Conservation (phyloP, 345 rosid genomes). For the Sapria himalayana region DNA sequence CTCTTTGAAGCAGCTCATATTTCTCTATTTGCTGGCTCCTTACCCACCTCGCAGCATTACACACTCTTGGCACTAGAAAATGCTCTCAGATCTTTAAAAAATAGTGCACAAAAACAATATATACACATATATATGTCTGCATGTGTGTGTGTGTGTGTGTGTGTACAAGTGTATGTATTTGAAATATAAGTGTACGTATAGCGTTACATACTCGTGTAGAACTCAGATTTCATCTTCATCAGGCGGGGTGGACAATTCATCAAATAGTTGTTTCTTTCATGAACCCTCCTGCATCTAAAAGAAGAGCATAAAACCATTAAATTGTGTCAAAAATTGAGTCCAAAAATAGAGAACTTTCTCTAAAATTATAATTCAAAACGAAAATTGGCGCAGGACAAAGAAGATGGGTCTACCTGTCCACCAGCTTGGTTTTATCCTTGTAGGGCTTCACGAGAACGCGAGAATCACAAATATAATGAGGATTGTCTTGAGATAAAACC, state of each 20-base stretch:
- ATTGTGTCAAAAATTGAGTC: no score
- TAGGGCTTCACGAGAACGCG: slow-evolving; percentile 61
- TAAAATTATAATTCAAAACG: background rate
- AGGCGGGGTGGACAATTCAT: slow-evolving; percentile 17
- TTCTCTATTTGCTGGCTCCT: slow-evolving; percentile 30
- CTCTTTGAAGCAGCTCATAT: slow-evolving; percentile 26
- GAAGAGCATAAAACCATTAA: background rate
- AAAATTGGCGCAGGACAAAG: background rate
- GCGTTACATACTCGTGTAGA: slow-evolving; percentile 24
- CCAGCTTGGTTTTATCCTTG: slow-evolving; percentile 38
- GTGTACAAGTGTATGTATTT: background rate
- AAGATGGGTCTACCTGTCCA: slow-evolving; percentile 25
- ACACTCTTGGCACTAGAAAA: slow-evolving; percentile 22
- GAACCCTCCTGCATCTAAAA: slow-evolving; percentile 21
- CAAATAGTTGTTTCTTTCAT: slow-evolving; percentile 19
- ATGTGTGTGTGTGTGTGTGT: background rate
- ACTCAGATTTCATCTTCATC: slow-evolving; percentile 25
- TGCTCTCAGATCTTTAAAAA: background rate
- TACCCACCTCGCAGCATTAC: slow-evolving; percentile 25
- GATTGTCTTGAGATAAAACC: slow-evolving; percentile 42
- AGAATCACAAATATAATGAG: slow-evolving; percentile 52
- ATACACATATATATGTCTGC: background rate
- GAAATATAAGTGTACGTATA: background rate
- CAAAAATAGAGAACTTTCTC: background rate
- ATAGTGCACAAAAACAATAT: background rate